Percentiles rank a stretch among this genome's conserved stretches.
These are phyloP conservation scores for Pseudonitzschia multistriata DNA, from an alignment of 108 stramenopile genomes.

Conservation along the genomic window DNA sequence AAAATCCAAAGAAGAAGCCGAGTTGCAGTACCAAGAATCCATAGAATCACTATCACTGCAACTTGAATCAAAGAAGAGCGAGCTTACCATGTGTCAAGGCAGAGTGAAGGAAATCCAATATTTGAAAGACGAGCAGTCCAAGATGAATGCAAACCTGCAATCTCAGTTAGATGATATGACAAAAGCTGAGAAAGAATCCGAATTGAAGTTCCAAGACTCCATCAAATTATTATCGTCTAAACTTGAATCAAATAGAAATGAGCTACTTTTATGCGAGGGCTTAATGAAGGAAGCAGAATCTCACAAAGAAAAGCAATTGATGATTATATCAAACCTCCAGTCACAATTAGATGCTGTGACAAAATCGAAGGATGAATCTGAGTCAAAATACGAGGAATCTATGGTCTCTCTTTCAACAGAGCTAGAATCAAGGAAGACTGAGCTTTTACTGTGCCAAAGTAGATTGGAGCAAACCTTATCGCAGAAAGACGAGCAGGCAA, in stretches of 20 bases:
- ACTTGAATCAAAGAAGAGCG: conserved; percentile 8
- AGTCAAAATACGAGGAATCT: neutral
- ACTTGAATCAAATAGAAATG: neutral
- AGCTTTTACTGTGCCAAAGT: neutral
- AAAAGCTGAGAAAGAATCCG: neutral
- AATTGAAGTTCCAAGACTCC: neutral
- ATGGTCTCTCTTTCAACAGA: neutral
- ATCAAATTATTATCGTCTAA: neutral
- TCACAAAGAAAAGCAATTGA: neutral
- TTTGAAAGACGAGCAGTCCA: neutral
- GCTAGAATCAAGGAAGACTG: neutral
- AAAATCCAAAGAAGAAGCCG: conserved; percentile 11
- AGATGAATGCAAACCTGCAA: neutral
- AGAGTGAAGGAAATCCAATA: neutral
- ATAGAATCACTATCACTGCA: conserved; percentile 1
- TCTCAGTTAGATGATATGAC: neutral
- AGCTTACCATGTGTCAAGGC: neutral
- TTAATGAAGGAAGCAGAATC: neutral
- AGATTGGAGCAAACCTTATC: neutral
- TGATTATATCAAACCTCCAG: neutral
- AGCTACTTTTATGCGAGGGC: neutral
- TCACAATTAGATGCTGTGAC: neutral
- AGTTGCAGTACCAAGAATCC: conserved; percentile 7
- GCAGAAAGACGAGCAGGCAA: neutral
- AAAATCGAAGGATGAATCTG: neutral